phyloP scores from a whole-genome alignment of 225 moss, liverwort and hornwort species.

The Polytrichum formosum region DNA sequence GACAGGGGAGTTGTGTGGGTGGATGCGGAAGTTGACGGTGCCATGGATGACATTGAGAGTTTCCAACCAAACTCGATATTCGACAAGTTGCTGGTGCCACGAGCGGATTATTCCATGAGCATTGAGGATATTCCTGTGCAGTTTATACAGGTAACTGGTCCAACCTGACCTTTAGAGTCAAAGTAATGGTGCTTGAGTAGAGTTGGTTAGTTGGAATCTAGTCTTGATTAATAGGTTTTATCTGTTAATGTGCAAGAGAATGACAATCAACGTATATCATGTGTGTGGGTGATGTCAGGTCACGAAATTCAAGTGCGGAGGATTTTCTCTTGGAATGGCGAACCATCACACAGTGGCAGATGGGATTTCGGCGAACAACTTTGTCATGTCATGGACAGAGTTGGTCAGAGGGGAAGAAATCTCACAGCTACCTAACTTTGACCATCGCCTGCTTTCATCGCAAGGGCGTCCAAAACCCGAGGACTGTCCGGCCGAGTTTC shows the following conservation, averaged over 20 bases:
- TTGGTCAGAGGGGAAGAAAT: constrained; percentile 29
- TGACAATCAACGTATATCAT: not conserved
- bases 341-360: constrained; percentile 52
- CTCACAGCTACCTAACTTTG: constrained; percentile 35
- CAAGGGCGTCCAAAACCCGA: constrained; percentile 26
- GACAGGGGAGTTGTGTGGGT: constrained; percentile 36
- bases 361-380: constrained; percentile 44
- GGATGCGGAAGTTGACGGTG: constrained; percentile 31
- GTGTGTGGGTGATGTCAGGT: constrained; percentile 17
- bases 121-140: constrained; percentile 28
- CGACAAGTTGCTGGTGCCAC: constrained; percentile 25
- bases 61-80: constrained; percentile 27
- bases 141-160: constrained; percentile 13
- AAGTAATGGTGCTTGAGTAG: too few species aligned
- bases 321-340: constrained; percentile 44
- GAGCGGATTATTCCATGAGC: constrained; percentile 13
- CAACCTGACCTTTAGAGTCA: too few species aligned
- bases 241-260: not conserved
- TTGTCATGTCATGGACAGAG: constrained; percentile 47
- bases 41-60: constrained; percentile 20
- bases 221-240: too few species aligned
- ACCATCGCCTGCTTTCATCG: constrained; percentile 31
- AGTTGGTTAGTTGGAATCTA: too few species aligned
- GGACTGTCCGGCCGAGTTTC: constrained; percentile 29
- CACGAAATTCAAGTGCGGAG: constrained; percentile 50